phyloP scores from a whole-genome alignment of 768 basidiomycete species.

The Coprinopsis strossmayeri region DNA sequence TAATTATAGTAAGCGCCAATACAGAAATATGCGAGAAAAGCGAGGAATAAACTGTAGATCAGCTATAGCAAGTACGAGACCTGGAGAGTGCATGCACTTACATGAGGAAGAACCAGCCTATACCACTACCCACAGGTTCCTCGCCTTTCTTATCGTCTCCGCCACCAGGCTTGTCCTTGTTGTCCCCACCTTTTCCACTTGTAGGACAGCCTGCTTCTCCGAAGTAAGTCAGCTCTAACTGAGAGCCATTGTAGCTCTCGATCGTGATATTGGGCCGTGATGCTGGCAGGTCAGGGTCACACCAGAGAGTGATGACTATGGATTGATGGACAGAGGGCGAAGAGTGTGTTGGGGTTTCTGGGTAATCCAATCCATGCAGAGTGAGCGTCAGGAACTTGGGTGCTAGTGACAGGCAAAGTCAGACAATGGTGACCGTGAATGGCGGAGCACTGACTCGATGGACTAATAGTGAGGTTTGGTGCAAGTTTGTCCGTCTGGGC shows the following conservation, averaged over 20 bases:
- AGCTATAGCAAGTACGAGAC: constrained; percentile 1
- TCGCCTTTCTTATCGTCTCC: constrained; percentile 23
- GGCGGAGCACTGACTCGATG: constrained; percentile 26
- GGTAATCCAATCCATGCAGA: constrained; percentile 58
- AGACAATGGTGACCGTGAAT: constrained; percentile 5
- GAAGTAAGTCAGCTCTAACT: constrained; percentile 55
- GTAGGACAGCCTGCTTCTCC: constrained; percentile 52
- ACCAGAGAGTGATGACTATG: constrained; percentile 56
- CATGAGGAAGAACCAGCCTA: constrained; percentile 90
- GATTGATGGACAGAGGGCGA: constrained; percentile 42
- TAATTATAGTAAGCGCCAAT: constrained; percentile 87
- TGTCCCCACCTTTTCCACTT: constrained; percentile 18
- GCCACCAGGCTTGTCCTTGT: constrained; percentile 26
- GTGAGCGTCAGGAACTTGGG: constrained; percentile 47
- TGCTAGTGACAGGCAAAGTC: constrained; percentile 28
- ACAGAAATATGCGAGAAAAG: constrained; percentile 62
- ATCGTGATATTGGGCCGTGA: constrained; percentile 54
- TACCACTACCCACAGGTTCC: constrained; percentile 55
- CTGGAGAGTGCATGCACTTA: constrained; percentile 29
- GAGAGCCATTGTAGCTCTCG: constrained; percentile 52
- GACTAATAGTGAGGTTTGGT: constrained; percentile 23
- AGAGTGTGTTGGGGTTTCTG: constrained; percentile 33
- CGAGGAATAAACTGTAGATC: constrained; percentile 48
- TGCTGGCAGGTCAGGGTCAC: constrained; percentile 34
- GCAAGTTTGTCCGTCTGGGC: constrained; percentile 36